phyloP scores from a whole-genome alignment of 192 early-diverging fungal genomes.

The Coemansia sp. region DNA sequence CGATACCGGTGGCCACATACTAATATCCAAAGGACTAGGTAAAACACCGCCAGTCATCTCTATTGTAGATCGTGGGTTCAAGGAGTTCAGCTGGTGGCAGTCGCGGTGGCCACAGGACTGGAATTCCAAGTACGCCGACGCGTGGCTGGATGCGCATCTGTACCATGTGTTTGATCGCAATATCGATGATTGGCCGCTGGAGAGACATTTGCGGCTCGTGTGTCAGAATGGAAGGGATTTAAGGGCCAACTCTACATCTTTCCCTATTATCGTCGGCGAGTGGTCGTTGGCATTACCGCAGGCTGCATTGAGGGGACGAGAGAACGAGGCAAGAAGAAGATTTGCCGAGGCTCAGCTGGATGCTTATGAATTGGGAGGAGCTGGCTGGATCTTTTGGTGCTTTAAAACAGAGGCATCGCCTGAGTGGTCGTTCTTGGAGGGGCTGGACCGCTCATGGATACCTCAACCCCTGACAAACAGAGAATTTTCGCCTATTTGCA shows the following conservation, averaged over 20 bases:
- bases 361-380: conserved; percentile 63
- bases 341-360: conserved; percentile 70
- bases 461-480: conserved; percentile 55
- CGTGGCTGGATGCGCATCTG: conserved; percentile 54
- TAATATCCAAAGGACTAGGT: conserved; percentile 29
- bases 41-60: conserved; percentile 44
- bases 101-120: conserved; percentile 51
- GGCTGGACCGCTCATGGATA: conserved; percentile 67
- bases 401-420: conserved; percentile 74
- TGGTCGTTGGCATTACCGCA: conserved; percentile 69
- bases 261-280: conserved; percentile 74
- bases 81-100: conserved; percentile 55
- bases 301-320: conserved; percentile 62
- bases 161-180: conserved; percentile 59
- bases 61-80: conserved; percentile 53
- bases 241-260: conserved; percentile 46
- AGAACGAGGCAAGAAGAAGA: conserved; percentile 59
- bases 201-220: conserved; percentile 44
- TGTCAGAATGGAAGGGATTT: conserved; percentile 46
- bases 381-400: conserved; percentile 76
- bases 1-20: conserved; percentile 47
- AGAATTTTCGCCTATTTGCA: conserved; percentile 34
- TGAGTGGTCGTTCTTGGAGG: conserved; percentile 72
- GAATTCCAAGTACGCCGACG: conserved; percentile 48
- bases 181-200: conserved; percentile 41